phyloP scores from a whole-genome alignment of 2,329 filamentous ascomycete genomes.

The Diaporthe batatas region DNA sequence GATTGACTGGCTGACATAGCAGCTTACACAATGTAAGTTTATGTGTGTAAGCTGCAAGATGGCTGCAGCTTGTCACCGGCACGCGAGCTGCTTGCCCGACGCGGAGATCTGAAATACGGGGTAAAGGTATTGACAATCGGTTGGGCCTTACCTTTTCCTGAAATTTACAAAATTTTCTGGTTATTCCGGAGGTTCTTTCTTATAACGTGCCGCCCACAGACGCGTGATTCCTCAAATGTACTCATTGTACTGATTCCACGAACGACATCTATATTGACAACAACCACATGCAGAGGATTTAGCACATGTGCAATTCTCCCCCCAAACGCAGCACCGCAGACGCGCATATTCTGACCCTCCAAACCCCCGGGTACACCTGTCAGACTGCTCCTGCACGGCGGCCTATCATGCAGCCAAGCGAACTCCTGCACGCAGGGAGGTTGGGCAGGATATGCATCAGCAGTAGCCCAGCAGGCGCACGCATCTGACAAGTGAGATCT shows the following conservation, averaged over 20 bases:
- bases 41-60: slow-evolving; percentile 29
- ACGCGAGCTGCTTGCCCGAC: slow-evolving; percentile 13
- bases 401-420: slow-evolving; percentile 26
- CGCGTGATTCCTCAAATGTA: not conserved
- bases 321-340: not conserved
- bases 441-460: slow-evolving; percentile 7
- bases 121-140: not conserved
- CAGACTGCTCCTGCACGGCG: slow-evolving; percentile 19
- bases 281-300: not conserved
- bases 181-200: not conserved
- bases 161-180: not conserved
- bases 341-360: slow-evolving; percentile 18
- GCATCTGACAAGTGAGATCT: slow-evolving; percentile 11
- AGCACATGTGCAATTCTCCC: not conserved
- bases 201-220: not conserved
- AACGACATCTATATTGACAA: not conserved
- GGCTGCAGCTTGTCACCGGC: slow-evolving; percentile 25
- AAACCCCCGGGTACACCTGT: not conserved
- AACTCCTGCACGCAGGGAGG: slow-evolving; percentile 4
- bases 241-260: not conserved
- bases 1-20: not conserved
- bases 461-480: not conserved
- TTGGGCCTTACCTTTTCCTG: not conserved
- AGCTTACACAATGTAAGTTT: not conserved
- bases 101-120: not conserved